phyloP scores from a whole-genome alignment of 208 protist genomes.

The Wallacemonas collosoma region DNA sequence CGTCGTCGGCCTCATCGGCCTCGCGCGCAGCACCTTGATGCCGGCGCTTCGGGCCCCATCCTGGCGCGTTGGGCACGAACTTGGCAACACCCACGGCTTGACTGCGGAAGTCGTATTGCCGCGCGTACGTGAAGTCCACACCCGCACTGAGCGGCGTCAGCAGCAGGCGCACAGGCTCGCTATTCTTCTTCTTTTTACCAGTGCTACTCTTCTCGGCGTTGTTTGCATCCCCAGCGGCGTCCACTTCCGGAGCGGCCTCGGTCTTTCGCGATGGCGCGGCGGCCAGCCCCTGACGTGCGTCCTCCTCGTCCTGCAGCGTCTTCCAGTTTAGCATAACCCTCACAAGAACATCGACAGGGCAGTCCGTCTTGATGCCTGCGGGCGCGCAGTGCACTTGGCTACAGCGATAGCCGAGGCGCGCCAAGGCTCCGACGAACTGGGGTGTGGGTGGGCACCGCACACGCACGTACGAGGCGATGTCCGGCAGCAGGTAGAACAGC shows the following conservation, averaged over 20 bases:
- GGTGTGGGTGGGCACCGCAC: conserved; percentile 79
- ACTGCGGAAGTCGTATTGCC: conserved; percentile 76
- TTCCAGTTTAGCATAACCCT: conserved; percentile 88
- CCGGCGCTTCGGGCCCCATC: conserved; percentile 85
- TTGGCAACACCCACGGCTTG: conserved; percentile 77
- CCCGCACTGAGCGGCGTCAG: conserved; percentile 39
- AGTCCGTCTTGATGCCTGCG: conserved; percentile 92
- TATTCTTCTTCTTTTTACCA: conserved; percentile 13
- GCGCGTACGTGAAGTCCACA: conserved; percentile 81
- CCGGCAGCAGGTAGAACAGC: conserved; percentile 82
- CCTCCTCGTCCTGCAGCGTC: conserved; percentile 31
- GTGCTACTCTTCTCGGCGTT: not conserved
- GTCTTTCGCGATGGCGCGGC: not conserved
- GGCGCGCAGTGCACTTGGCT: conserved; percentile 92
- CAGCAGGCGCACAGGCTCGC: conserved; percentile 23
- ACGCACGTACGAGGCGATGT: conserved; percentile 76
- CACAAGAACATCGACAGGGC: conserved; percentile 82
- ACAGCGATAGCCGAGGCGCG: conserved; percentile 82
- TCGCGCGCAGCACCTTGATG: conserved; percentile 67
- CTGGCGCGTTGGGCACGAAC: conserved; percentile 89
- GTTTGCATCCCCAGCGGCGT: not conserved
- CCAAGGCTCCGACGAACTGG: conserved; percentile 72
- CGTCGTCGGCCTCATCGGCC: conserved; percentile 12
- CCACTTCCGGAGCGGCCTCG: not conserved
- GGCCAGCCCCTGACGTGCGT: conserved; percentile 7